phyloP scores from a whole-genome alignment of 164 flowering plant species.

The Nymphaea colorata region DNA sequence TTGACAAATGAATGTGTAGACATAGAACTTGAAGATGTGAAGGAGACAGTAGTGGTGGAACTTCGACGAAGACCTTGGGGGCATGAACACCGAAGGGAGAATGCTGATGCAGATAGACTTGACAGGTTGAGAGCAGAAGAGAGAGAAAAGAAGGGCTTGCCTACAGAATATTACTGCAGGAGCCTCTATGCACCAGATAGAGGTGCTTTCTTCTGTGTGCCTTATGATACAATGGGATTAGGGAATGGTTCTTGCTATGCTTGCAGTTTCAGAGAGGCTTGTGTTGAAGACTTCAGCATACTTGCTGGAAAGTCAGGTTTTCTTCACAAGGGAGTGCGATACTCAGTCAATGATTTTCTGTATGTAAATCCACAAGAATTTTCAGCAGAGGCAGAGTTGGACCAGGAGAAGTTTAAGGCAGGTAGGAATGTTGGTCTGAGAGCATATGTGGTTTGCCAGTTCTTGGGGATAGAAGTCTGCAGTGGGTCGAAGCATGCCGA shows the following conservation, averaged over 20 bases:
- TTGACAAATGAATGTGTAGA: slow-evolving; percentile 62
- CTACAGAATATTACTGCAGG: slow-evolving; percentile 75
- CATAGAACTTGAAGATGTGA: slow-evolving; percentile 44
- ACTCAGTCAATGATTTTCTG: slow-evolving; percentile 52
- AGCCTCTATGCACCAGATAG: slow-evolving; percentile 78
- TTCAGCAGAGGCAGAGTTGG: slow-evolving; percentile 18
- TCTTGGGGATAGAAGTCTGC: slow-evolving; percentile 38
- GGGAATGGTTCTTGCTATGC: slow-evolving; percentile 65
- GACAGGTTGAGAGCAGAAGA: slow-evolving; percentile 67
- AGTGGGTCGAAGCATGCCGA: slow-evolving; percentile 25
- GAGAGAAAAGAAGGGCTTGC: slow-evolving; percentile 56
- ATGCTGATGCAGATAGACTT: slow-evolving; percentile 30
- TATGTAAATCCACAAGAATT: slow-evolving; percentile 49
- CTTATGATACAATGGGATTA: slow-evolving; percentile 40
- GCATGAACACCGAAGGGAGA: slow-evolving; percentile 56
- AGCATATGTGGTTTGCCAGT: slow-evolving; percentile 71
- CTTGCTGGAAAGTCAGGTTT: slow-evolving; percentile 34
- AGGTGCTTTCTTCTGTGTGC: slow-evolving; percentile 72
- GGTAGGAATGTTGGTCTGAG: slow-evolving; percentile 84
- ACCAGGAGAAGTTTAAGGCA: slow-evolving; percentile 39
- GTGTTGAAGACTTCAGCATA: slow-evolving; percentile 28
- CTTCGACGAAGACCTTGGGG: slow-evolving; percentile 62
- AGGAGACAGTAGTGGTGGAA: slow-evolving; percentile 34
- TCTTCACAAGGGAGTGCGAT: slow-evolving; percentile 36
- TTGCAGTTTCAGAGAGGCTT: slow-evolving; percentile 38